Conservation (phyloP, 2,329 filamentous ascomycete genomes). For the Keithomyces neogunnii region DNA sequence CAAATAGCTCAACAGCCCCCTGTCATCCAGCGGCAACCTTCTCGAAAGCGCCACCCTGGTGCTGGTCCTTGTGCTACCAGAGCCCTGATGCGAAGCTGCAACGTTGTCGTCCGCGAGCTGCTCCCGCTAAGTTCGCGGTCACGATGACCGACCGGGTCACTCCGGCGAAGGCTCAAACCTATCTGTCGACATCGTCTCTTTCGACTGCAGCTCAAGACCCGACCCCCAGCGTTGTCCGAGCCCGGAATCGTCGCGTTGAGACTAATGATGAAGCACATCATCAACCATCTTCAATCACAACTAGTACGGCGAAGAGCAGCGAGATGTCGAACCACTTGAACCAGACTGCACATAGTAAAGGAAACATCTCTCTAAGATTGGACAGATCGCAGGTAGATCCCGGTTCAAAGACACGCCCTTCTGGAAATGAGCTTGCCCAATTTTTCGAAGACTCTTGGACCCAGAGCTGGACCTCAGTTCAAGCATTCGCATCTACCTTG, state of each 20-base stretch:
- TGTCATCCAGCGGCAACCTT: not conserved
- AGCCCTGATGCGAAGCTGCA: slow-evolving; percentile 24
- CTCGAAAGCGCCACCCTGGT: not conserved
- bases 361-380: not conserved
- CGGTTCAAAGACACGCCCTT: slow-evolving; percentile 20
- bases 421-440: slow-evolving; percentile 27
- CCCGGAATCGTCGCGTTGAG: slow-evolving; percentile 41
- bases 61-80: not conserved
- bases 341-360: not conserved
- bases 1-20: not conserved
- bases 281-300: slow-evolving; percentile 12
- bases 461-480: slow-evolving; percentile 47
- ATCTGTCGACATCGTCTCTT: slow-evolving; percentile 38
- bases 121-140: slow-evolving; percentile 23
- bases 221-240: slow-evolving; percentile 32
- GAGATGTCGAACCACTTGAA: not conserved
- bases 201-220: slow-evolving; percentile 32
- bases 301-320: not conserved
- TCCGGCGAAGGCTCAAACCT: slow-evolving; percentile 22
- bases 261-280: slow-evolving; percentile 19
- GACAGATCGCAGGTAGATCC: slow-evolving; percentile 8
- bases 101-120: slow-evolving; percentile 16
- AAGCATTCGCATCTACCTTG: slow-evolving; percentile 42
- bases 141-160: slow-evolving; percentile 27
- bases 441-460: slow-evolving; percentile 44